phyloP scores from a whole-genome alignment of 2,329 filamentous ascomycete genomes.

The Pestalotiopsis fici region DNA sequence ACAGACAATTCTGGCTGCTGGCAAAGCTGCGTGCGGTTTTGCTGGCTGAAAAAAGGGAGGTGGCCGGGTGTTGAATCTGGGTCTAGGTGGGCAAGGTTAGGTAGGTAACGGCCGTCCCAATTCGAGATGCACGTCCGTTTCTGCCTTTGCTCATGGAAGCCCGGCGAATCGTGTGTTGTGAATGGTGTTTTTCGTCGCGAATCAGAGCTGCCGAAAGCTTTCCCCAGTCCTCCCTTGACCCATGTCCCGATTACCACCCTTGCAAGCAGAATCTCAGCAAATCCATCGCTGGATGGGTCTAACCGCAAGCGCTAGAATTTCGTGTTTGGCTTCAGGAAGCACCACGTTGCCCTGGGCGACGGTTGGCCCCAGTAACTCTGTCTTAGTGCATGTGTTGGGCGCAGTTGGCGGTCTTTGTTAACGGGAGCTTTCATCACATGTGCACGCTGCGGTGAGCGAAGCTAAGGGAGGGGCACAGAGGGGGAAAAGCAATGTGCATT shows the following conservation, averaged over 20 bases:
- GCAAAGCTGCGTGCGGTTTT: background rate
- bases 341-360: conserved; percentile 7
- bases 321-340: background rate
- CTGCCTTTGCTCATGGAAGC: background rate
- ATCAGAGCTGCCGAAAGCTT: background rate
- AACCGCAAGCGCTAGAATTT: conserved; percentile 2
- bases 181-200: background rate
- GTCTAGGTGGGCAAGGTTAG: background rate
- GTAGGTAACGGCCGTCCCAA: background rate
- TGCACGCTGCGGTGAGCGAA: background rate
- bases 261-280: too few species aligned
- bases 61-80: background rate
- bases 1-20: background rate
- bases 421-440: background rate
- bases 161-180: background rate
- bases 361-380: background rate
- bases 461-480: background rate
- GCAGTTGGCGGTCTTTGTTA: background rate
- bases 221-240: background rate
- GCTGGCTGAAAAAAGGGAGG: background rate
- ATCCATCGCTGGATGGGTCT: background rate
- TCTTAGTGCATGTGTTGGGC: background rate
- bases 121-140: background rate
- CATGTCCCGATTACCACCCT: background rate
- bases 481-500: background rate